phyloP scores from a whole-genome alignment of 352 stramenopile species.

The Pseudoperonospora humuli region DNA sequence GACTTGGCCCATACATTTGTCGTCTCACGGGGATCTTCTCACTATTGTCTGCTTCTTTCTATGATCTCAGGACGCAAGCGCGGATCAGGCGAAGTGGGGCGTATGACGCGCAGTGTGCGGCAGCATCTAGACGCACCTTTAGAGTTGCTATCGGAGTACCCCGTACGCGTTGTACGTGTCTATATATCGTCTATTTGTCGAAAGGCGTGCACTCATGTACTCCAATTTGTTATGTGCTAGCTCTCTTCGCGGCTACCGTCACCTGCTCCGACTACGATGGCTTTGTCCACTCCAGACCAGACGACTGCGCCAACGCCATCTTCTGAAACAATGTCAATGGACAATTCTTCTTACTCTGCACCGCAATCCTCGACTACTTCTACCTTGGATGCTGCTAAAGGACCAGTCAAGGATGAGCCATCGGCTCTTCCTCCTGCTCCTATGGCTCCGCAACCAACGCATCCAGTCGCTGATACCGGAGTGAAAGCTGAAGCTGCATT shows the following conservation, averaged over 20 bases:
- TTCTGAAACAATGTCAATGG: conserved; percentile 1
- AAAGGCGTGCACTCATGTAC: not conserved
- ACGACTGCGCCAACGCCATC: conserved; percentile 8
- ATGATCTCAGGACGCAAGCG: conserved; percentile 48
- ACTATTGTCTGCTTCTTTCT: not conserved
- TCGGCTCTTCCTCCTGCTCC: not conserved
- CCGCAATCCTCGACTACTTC: not conserved
- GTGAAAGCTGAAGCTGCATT: conserved; percentile 11
- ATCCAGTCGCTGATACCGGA: not conserved
- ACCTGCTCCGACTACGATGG: conserved; percentile 5
- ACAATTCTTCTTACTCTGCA: not conserved
- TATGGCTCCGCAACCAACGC: not conserved
- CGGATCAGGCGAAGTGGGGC: conserved; percentile 39
- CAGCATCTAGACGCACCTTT: conserved; percentile 69
- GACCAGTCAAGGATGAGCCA: conserved; percentile 6
- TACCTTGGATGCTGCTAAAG: not conserved
- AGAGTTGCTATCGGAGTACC: conserved; percentile 60
- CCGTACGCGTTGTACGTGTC: conserved; percentile 34
- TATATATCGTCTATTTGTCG: not conserved
- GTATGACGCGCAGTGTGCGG: conserved; percentile 73
- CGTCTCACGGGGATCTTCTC: not conserved
- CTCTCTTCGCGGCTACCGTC: conserved; percentile 26
- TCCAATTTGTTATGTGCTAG: conserved; percentile 3
- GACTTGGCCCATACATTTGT: not conserved
- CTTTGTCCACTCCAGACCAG: conserved; percentile 2